These are phyloP conservation scores for Acanthamoeba castellanii DNA, from an alignment of 208 protist genomes.

Conservation along the genomic window DNA sequence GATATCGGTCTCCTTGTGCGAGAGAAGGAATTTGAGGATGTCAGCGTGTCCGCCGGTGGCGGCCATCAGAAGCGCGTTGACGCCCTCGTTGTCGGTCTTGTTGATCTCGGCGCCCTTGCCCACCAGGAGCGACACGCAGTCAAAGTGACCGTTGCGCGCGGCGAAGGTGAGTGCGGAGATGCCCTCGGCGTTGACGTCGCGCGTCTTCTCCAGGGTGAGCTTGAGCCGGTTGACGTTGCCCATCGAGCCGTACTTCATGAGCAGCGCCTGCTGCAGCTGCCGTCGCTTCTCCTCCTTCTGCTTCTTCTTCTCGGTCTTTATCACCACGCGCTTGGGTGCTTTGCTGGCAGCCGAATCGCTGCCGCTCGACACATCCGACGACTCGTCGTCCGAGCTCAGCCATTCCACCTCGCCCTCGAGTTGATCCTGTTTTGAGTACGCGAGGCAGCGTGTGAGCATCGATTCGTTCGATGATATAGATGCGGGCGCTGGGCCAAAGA, in stretches of 20 bases:
- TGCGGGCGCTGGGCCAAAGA: no score
- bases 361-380: slow-evolving; percentile 55
- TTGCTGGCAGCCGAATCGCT: neutral
- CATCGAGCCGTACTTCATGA: slow-evolving; percentile 68
- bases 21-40: slow-evolving; percentile 38
- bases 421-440: neutral
- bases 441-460: neutral
- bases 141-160: slow-evolving; percentile 61
- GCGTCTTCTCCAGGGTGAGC: slow-evolving; percentile 8
- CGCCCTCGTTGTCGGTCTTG: slow-evolving; percentile 52
- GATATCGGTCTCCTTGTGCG: slow-evolving; percentile 48
- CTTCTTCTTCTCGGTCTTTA: slow-evolving; percentile 40
- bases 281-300: slow-evolving; percentile 59
- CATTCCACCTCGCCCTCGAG: slow-evolving; percentile 21
- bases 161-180: slow-evolving; percentile 66
- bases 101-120: slow-evolving; percentile 61
- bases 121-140: slow-evolving; percentile 62
- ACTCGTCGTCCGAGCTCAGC: slow-evolving; percentile 44
- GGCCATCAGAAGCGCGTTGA: slow-evolving; percentile 48
- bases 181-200: slow-evolving; percentile 61
- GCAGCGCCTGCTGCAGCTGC: slow-evolving; percentile 48
- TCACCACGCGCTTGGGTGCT: neutral
- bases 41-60: slow-evolving; percentile 57
- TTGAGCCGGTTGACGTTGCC: slow-evolving; percentile 67
- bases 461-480: neutral